Evolutionary conservation across 2,329 filamentous ascomycete genomes (phyloP), one percentile per base, ranked within the genome.

Genomic region (Dactylonectria estremocensis): DNA sequence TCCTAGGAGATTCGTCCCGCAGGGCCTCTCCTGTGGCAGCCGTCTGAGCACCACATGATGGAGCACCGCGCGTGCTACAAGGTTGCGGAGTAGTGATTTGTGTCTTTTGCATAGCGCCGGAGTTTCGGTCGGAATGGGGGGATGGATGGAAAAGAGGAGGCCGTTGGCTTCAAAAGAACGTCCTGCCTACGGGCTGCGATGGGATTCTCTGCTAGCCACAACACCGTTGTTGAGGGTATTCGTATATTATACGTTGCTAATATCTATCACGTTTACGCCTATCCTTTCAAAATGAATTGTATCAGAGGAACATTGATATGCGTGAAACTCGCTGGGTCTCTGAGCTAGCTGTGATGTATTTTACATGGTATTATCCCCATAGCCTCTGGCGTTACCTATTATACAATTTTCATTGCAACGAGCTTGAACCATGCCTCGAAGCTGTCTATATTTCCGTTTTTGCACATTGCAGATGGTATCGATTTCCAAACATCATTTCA

Each of bases 61-160:
- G 40, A 54, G 49, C 9, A 48, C 13, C 20, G 18, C n/a, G 31
- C 8, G 7, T 31, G n/a, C 24, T 52, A 45, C 24, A 58, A n/a
- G 22, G 20, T 43, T 37, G 33, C 48, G 33, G 55, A 24, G 61
- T 50, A 46, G 50, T 40, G 20, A 64, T 56, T 71, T 66, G 46
- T 57, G 56, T 68, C 60, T 55, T 71, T 74, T 74, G 75, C 73
- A 77, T 77, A 77, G 75, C 75, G 75, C 69, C 62, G 75, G 75
- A 76, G 75, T 77, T 77, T 73, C 54, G 61, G 64, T 56, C 48
- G 61, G 58, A 59, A 40, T 46, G 35, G 35, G 33, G 61, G 43
- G 60, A 68, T 63, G 43, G 60, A 68, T 20, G 60, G 66, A 53
- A 68, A 66, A 64, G 58, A 66, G 20, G 43, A 52, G 43, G 63